Base-by-base conservation (phyloP, 148 eudicot species). In the Amaranthus hypochondriacus region DNA sequence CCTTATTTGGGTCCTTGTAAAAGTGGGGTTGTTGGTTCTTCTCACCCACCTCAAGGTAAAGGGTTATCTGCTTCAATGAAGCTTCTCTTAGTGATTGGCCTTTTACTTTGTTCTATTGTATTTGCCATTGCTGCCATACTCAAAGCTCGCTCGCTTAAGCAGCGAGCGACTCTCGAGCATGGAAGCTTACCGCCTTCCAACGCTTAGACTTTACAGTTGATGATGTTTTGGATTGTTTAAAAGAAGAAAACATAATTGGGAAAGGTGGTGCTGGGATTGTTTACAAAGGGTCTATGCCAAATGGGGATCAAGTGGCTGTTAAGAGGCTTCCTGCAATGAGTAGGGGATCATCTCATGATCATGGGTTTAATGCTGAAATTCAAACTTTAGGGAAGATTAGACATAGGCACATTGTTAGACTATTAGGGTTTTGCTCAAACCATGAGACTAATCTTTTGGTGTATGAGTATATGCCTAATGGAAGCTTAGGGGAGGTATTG, bases 181-280 rank as follows among this genome's bases (percentile, higher is more conserved):
- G 98, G 98, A 91, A 91, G 79, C 87, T 93, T 2, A 91, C 98
- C 0, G 92, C 98, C 43, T 93, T 93, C 81, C 98, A 93, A 65
- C 81, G 89, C 28, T 55, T 93, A 62, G 94, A 93, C 62, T 91
- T 93, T 60, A 84, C 89, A 6, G 91, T 86, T 57, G 98, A 93
- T 76, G 98, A 93, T 83, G 87, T 93, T 3, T 78, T 93, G 72
- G 92, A 88, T 74, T 82, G 80, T 43, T 75, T 93, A 76, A 93
- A 93, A 75, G 98, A 91, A 71, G 98, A 93, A 69, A 93, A 93
- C 64, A 89, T 91, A 5, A 93, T 93, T 21, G 98, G 98, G 43
- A 93, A 93, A 82, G 98, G 98, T 0, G 97, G 98, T 56, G 98
- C 98, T 68, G 98, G 98, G 39, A 88, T 91, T 61, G 98, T 93